A percentile compares a stretch with the other conserved stretches of the same genome.
These are phyloP conservation scores for Tagetes patula DNA, from an alignment of 129 eudicot genomes.

Conservation along the genomic window DNA sequence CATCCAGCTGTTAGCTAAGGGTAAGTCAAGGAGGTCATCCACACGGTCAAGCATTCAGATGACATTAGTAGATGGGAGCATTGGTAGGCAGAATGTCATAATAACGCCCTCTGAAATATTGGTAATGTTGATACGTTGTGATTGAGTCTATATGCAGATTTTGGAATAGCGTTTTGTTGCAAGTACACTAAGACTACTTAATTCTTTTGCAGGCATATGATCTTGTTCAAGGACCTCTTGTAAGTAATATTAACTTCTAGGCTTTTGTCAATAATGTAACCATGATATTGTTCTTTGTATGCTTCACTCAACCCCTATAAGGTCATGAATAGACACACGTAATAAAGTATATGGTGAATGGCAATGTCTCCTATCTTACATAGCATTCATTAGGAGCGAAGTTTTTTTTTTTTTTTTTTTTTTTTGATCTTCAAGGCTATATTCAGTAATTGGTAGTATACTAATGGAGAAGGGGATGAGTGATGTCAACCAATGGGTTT, in stretches of 20 bases:
- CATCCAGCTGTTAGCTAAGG: conserved; percentile 32
- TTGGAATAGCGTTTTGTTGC: conserved; percentile 16
- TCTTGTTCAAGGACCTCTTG: conserved; percentile 89
- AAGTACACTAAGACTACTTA: conserved; percentile 24
- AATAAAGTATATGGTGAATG: background rate
- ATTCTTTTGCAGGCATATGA: conserved; percentile 77
- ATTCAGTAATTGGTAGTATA: background rate
- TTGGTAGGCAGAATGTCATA: conserved; percentile 33
- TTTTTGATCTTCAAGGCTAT: background rate
- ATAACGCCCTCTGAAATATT: conserved; percentile 66
- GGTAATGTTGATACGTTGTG: conserved; percentile 45
- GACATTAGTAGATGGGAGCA: conserved; percentile 61
- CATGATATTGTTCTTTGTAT: background rate
- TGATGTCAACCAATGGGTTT: background rate
- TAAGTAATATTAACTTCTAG: conserved; percentile 51
- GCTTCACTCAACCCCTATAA: background rate
- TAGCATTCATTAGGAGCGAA: background rate
- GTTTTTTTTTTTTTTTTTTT: no score
- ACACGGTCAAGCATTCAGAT: conserved; percentile 36
- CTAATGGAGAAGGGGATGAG: background rate
- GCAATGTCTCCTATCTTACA: background rate
- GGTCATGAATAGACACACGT: background rate
- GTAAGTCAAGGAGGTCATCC: conserved; percentile 37
- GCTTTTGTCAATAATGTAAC: conserved; percentile 7
- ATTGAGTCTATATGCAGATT: background rate